Base-by-base conservation (phyloP, 1,139 yeast species). In the Cylindricascospora bacillispora region DNA sequence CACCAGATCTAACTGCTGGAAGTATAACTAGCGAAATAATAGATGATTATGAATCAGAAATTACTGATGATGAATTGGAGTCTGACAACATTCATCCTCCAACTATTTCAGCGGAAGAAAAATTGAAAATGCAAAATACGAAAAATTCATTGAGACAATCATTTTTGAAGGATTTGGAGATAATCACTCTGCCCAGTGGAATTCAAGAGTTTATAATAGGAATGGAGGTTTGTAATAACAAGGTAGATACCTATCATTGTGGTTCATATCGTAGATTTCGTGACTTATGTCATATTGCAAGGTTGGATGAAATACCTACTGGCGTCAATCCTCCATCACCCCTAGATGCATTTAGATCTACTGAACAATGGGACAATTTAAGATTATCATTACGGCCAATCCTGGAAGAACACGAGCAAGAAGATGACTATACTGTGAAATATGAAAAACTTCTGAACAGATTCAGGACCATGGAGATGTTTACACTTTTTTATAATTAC, bases 111-210 rank as follows among this genome's bases (percentile, higher is more conserved):
- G 24, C 18, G 22, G 17, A 15, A 4, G 35, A 29, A 15, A 29
- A 27, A 22, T 21, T 15, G n/a, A n/a, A n/a, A n/a, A n/a, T n/a
- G n/a, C n/a, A n/a, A n/a, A 30, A 36, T 3, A 29, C 24, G 13
- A n/a, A n/a, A n/a, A n/a, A n/a, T n/a, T n/a, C n/a, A n/a, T n/a
- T n/a, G n/a, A n/a, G n/a, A n/a, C n/a, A n/a, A n/a, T n/a, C n/a
- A n/a, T n/a, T n/a, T n/a, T n/a, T n/a, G n/a, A 21, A 21, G 3
- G 56, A 58, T 34, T 39, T 43, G 14, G 52, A 62, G 34, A 60
- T 75, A 36, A 51, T 73, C 24, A 60, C 57, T 29, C 53, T 74
- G 31, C 86, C 89, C 4, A 75, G 82, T 5, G 92, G 92, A 17
- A 67, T 79, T 24, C 86, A 79, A 51, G 75, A 73, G 43, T 64